Percentiles rank a stretch among this genome's conserved stretches.
Conservation (phyloP, 306 rosid genomes). For the Astragalus membranaceus region DNA sequence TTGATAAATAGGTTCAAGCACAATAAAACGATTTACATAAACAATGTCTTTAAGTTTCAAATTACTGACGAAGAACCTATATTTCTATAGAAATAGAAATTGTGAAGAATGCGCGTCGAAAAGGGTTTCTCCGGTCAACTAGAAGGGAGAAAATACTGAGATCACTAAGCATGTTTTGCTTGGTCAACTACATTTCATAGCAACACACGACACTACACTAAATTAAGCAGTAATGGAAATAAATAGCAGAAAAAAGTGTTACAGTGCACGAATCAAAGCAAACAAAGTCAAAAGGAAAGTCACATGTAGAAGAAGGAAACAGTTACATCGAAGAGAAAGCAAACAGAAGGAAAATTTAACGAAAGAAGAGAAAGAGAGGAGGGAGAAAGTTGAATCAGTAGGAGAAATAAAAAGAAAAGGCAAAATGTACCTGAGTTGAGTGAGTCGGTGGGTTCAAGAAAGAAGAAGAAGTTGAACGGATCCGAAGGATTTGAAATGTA, state of each 20-base stretch:
- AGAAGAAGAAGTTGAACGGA: conserved; percentile 29
- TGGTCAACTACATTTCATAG: conserved; percentile 22
- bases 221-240: conserved; percentile 3
- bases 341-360: too few relatives aligned
- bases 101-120: neutral
- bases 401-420: neutral
- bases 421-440: conserved; percentile 22
- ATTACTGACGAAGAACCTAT: neutral
- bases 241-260: neutral
- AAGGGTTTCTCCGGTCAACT: neutral
- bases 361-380: neutral
- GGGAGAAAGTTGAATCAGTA: conserved; percentile 5
- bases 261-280: neutral
- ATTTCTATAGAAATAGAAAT: neutral
- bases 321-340: conserved; percentile 3
- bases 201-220: neutral
- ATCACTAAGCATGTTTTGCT: conserved; percentile 3
- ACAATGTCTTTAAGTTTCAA: neutral
- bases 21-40: neutral
- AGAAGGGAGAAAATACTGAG: neutral
- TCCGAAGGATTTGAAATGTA: conserved; percentile 46
- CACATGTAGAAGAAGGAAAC: neutral
- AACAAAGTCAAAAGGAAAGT: neutral
- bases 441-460: conserved; percentile 16
- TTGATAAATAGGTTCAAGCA: neutral